Conservation (phyloP, 352 stramenopile genomes). For the Poterioochromonas sp. region DNA sequence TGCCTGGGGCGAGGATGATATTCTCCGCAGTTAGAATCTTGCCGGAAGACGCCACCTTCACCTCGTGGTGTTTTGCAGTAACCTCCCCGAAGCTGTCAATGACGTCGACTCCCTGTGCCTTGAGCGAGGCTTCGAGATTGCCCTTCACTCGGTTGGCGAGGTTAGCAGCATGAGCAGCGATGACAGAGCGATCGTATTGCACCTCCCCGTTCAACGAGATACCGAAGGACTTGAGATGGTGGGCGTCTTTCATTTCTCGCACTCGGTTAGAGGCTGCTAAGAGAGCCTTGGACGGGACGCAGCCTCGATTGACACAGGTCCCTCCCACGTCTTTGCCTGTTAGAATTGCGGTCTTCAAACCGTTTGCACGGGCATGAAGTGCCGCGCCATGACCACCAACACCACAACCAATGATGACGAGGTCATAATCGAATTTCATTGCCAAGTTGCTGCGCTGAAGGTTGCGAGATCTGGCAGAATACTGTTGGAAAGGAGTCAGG, state of each 20-base stretch:
- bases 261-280: conserved; percentile 54
- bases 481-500: too few species aligned
- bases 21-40: conserved; percentile 59
- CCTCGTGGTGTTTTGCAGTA: conserved; percentile 54
- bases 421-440: conserved; percentile 63
- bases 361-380: conserved; percentile 42
- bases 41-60: conserved; percentile 54
- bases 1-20: conserved; percentile 71
- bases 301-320: conserved; percentile 69
- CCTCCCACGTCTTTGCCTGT: conserved; percentile 57
- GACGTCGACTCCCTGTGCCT: conserved; percentile 59
- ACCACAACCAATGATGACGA: conserved; percentile 56
- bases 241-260: conserved; percentile 55
- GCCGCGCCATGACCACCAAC: conserved; percentile 49
- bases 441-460: too few species aligned
- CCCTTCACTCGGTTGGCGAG: conserved; percentile 64
- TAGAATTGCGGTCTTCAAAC: conserved; percentile 52
- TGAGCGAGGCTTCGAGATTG: conserved; percentile 60
- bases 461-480: too few species aligned
- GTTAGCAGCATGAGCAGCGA: conserved; percentile 65
- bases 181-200: conserved; percentile 56
- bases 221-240: conserved; percentile 62
- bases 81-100: conserved; percentile 57
- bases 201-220: conserved; percentile 57
- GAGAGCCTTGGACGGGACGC: conserved; percentile 65